phyloP scores from a whole-genome alignment of 306 rosid genomes.

The Fragaria ananassa region DNA sequence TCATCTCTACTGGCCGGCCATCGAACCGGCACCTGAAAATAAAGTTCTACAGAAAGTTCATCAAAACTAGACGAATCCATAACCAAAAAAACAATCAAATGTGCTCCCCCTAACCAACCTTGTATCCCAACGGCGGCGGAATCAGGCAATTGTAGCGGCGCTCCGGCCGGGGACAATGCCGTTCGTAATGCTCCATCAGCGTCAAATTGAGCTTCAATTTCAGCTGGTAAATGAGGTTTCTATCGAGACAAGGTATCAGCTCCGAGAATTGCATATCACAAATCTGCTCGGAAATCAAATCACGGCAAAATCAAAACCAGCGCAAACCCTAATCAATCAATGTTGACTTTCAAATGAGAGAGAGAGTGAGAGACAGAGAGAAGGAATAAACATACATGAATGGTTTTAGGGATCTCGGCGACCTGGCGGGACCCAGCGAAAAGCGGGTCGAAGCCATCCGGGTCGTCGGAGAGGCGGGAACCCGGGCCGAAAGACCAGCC shows the following conservation, averaged over 20 bases:
- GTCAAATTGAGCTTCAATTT: slow-evolving; percentile 48
- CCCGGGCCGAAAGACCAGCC: slow-evolving; percentile 52
- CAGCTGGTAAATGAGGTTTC: slow-evolving; percentile 44
- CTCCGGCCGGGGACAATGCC: slow-evolving; percentile 54
- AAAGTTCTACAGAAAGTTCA: neutral
- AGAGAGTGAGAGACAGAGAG: no score
- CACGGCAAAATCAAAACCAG: neutral
- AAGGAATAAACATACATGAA: slow-evolving; percentile 32
- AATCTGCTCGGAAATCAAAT: slow-evolving; percentile 19
- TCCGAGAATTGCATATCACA: slow-evolving; percentile 49
- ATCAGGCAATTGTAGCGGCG: slow-evolving; percentile 55
- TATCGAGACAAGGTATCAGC: slow-evolving; percentile 61
- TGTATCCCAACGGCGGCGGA: slow-evolving; percentile 55
- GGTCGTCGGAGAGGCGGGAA: slow-evolving; percentile 41
- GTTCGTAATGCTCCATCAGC: slow-evolving; percentile 61
- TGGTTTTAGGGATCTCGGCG: slow-evolving; percentile 34
- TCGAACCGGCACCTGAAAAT: slow-evolving; percentile 52
- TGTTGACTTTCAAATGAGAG: neutral
- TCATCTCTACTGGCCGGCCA: slow-evolving; percentile 68
- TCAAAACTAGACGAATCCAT: slow-evolving; percentile 25
- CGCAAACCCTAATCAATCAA: neutral
- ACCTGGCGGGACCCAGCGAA: slow-evolving; percentile 16
- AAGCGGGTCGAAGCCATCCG: slow-evolving; percentile 26
- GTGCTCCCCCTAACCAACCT: slow-evolving; percentile 25
- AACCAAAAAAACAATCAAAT: neutral